Conservation (phyloP, 306 rosid species). For the Prosopis cineraria region DNA sequence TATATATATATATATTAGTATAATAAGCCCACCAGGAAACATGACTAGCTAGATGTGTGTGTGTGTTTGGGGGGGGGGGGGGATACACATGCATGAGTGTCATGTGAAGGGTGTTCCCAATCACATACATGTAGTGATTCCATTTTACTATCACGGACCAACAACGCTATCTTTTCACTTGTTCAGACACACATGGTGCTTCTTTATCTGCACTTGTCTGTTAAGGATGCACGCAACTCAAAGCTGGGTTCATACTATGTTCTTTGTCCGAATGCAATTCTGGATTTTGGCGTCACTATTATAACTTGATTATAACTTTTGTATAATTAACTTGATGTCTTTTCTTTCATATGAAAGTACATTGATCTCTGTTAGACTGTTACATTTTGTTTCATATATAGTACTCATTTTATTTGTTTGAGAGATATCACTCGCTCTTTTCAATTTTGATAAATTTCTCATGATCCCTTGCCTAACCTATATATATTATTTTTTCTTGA, state of each 20-base stretch:
- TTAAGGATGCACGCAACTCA: slow-evolving; percentile 12
- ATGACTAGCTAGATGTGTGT: no score
- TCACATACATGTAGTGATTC: neutral
- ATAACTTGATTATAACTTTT: neutral
- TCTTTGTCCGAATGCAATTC: neutral
- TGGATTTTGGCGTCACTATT: neutral
- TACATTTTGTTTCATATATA: neutral
- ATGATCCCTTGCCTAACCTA: neutral
- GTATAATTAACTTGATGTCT: neutral
- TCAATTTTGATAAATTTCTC: neutral
- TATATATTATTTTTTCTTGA: neutral
- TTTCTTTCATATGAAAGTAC: neutral
- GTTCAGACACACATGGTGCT: slow-evolving; percentile 32
- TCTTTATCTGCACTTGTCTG: slow-evolving; percentile 24
- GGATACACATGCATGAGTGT: no score
- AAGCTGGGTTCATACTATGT: neutral
- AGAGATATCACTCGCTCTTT: neutral
- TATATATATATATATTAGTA: no score
- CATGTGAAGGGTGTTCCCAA: neutral
- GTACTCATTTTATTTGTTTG: neutral
- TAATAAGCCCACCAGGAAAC: no score
- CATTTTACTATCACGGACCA: neutral
- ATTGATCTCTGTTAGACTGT: neutral
- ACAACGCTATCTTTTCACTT: slow-evolving; percentile 24
- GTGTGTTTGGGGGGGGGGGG: no score